Evolutionary conservation across 139 green algal genomes (phyloP).

Genomic region (Tetradesmus obliquus): DNA sequence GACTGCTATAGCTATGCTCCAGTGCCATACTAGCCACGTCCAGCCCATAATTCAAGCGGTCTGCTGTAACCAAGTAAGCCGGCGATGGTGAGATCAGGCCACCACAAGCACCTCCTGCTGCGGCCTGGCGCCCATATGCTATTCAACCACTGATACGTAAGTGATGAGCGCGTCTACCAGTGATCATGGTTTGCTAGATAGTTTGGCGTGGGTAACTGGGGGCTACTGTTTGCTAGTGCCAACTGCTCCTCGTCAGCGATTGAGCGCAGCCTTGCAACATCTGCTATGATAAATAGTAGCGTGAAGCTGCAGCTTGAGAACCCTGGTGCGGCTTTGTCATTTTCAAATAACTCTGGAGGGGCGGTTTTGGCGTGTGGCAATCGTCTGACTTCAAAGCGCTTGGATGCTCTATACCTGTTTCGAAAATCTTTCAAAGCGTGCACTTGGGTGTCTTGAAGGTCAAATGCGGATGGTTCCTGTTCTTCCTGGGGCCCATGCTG

Average conservation of each 20-base stretch:
- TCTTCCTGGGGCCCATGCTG: background rate
- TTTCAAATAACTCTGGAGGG: constrained; percentile 13
- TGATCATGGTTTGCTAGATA: background rate
- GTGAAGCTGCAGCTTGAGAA: background rate
- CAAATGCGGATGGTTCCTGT: background rate
- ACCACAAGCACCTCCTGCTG: background rate
- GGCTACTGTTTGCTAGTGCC: background rate
- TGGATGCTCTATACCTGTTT: background rate
- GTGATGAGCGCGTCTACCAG: too few species aligned
- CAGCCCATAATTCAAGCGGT: background rate
- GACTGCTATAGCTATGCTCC: constrained; percentile 6
- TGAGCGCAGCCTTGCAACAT: background rate
- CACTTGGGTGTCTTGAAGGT: background rate
- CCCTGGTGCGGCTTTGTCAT: background rate
- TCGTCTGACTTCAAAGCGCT: background rate
- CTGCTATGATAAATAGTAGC: background rate
- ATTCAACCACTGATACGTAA: too few species aligned
- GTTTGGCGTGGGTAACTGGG: background rate
- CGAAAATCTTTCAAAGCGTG: too few species aligned
- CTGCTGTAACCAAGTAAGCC: background rate
- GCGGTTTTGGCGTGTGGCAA: background rate
- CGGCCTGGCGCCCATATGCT: background rate
- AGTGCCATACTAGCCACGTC: background rate
- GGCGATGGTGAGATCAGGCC: background rate
- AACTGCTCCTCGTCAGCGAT: background rate